phyloP scores from a whole-genome alignment of 164 flowering plant genomes.

The Cinnamomum chago region DNA sequence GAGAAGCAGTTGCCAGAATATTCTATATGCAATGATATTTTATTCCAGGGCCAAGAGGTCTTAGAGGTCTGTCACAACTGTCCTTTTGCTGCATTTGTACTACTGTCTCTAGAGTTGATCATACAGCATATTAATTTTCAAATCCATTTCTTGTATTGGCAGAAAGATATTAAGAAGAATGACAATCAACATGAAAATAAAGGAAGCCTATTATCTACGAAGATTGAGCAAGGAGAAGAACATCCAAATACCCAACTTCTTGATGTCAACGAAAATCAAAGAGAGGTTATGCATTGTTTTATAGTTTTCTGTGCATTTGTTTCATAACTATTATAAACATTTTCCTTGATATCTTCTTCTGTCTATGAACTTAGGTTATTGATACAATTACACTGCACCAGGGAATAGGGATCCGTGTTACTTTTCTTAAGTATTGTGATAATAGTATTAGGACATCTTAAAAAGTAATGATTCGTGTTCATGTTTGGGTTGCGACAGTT shows the following conservation, averaged over 20 bases:
- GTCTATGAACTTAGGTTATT: background rate
- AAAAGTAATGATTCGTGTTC: too few species aligned
- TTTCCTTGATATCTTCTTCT: background rate
- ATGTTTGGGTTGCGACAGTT: background rate
- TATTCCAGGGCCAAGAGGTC: background rate
- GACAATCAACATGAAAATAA: background rate
- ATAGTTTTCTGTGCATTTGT: background rate
- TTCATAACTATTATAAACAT: too few species aligned
- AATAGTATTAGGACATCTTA: too few species aligned
- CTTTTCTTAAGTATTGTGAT: too few species aligned
- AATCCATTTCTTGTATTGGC: background rate
- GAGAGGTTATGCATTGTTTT: slow-evolving; percentile 10
- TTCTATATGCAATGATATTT: slow-evolving; percentile 13
- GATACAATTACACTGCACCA: background rate
- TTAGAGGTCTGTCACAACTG: slow-evolving; percentile 24
- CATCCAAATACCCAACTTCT: slow-evolving; percentile 4
- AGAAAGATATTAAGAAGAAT: slow-evolving; percentile 11
- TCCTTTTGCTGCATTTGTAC: background rate
- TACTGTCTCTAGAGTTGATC: background rate
- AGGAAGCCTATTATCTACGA: slow-evolving; percentile 3
- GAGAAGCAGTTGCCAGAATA: slow-evolving; percentile 1
- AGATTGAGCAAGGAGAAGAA: background rate
- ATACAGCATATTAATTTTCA: background rate
- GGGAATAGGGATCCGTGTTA: background rate
- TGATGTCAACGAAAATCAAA: slow-evolving; percentile 1